These are phyloP conservation scores for Tolypocladium paradoxum DNA, from an alignment of 2,329 filamentous ascomycete genomes.

Conservation along the genomic window DNA sequence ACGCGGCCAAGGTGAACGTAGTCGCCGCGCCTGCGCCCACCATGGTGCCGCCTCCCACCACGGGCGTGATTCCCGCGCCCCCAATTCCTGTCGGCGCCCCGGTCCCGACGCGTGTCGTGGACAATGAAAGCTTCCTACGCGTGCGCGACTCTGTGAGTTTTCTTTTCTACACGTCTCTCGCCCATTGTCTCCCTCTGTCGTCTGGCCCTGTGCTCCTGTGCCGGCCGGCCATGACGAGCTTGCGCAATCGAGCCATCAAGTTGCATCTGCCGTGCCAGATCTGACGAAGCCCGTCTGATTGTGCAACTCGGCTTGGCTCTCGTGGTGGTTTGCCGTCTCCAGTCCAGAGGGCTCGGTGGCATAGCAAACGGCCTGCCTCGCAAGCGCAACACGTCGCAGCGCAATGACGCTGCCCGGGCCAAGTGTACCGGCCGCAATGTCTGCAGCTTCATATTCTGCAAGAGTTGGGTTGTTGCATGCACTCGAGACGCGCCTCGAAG, in stretches of 20 bases:
- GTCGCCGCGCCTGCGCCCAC: conserved; percentile 23
- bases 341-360: neutral
- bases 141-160: conserved; percentile 71
- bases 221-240: neutral
- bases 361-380: neutral
- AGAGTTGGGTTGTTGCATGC: neutral
- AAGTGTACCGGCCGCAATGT: neutral
- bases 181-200: conserved; percentile 1
- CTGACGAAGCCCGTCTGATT: too few relatives aligned
- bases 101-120: conserved; percentile 33
- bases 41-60: conserved; percentile 25
- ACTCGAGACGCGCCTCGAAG: neutral
- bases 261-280: neutral
- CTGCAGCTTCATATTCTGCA: neutral
- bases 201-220: neutral
- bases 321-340: neutral
- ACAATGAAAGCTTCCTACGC: conserved; percentile 66
- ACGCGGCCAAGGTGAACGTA: conserved; percentile 24
- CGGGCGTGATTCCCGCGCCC: conserved; percentile 7
- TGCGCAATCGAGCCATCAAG: neutral
- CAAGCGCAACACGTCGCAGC: neutral
- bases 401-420: neutral
- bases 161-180: neutral
- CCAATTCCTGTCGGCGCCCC: conserved; percentile 7
- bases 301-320: neutral